A percentile compares a stretch with the other conserved stretches of the same genome.
Evolutionary conservation across 371 early-diverging fungal genomes (phyloP).

Genomic region (Paraphysoderma sedebokerense): DNA sequence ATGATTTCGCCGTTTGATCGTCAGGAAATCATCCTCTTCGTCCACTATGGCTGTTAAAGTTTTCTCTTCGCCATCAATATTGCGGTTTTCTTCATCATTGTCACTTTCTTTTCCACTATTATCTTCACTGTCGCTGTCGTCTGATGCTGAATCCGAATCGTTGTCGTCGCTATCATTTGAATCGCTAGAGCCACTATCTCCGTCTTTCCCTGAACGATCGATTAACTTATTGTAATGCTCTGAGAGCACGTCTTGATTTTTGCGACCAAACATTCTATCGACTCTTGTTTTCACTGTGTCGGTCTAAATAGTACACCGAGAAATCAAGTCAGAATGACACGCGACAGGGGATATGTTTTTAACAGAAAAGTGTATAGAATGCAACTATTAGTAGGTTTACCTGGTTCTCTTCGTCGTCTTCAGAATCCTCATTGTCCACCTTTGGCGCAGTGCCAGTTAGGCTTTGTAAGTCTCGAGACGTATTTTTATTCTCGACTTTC

Average conservation of each 20-base stretch:
- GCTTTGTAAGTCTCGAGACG: neutral
- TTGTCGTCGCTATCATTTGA: slow-evolving; percentile 7
- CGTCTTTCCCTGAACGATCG: neutral
- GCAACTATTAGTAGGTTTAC: too few relatives aligned
- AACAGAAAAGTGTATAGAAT: too few relatives aligned
- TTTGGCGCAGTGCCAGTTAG: slow-evolving; percentile 6
- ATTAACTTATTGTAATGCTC: slow-evolving; percentile 64
- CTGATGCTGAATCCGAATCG: neutral
- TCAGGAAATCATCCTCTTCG: slow-evolving; percentile 47
- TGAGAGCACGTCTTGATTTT: slow-evolving; percentile 77
- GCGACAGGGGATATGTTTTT: too few relatives aligned
- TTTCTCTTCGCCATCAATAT: too few relatives aligned
- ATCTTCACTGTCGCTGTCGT: neutral
- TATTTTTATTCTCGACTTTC: slow-evolving; percentile 5
- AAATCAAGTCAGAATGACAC: too few relatives aligned
- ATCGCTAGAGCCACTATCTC: neutral
- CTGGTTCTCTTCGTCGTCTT: slow-evolving; percentile 13
- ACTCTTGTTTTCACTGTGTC: slow-evolving; percentile 48
- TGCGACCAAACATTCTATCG: slow-evolving; percentile 78
- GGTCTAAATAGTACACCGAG: too few relatives aligned
- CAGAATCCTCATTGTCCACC: slow-evolving; percentile 9
- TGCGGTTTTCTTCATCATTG: too few relatives aligned
- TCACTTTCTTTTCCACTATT: neutral
- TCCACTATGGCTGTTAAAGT: too few relatives aligned
- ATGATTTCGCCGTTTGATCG: slow-evolving; percentile 57